Evolutionary conservation across 2,329 filamentous ascomycete species (phyloP).

Genomic region (Fusarium sp.): DNA sequence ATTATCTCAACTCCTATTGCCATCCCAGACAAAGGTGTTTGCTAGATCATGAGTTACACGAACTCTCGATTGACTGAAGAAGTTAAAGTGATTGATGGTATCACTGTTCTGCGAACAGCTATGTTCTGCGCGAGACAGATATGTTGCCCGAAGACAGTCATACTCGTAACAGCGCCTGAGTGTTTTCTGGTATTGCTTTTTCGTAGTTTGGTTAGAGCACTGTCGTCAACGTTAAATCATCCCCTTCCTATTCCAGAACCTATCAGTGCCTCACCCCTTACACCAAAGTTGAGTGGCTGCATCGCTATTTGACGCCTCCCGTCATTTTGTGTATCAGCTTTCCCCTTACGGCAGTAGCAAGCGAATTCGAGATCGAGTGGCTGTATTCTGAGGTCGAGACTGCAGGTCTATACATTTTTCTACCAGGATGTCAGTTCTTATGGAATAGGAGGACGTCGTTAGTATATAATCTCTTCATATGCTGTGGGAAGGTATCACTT

Average conservation of each 20-base stretch:
- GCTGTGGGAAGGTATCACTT: not conserved
- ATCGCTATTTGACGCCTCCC: constrained; percentile 10
- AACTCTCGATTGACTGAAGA: not conserved
- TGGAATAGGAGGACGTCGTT: not conserved
- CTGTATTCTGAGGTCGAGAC: not conserved
- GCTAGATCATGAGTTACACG: not conserved
- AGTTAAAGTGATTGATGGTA: not conserved
- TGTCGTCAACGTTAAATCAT: constrained; percentile 22
- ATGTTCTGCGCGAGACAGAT: not conserved
- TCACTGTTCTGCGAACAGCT: not conserved
- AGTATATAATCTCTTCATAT: constrained; percentile 4
- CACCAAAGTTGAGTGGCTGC: constrained; percentile 6
- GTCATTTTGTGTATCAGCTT: not conserved
- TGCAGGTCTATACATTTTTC: not conserved
- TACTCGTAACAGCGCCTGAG: not conserved
- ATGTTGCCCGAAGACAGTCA: not conserved
- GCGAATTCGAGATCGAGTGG: constrained; percentile 2
- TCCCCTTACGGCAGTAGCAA: constrained; percentile 10
- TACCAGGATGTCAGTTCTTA: not conserved
- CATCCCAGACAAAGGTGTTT: accelerated
- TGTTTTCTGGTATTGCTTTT: not conserved
- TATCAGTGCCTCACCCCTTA: constrained; percentile 8
- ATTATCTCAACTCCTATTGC: not conserved
- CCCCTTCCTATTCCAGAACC: not conserved
- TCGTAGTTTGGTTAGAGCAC: not conserved